Evolutionary conservation across 1,284 basidiomycete genomes (phyloP), one percentile per base, ranked within the genome.

Genomic region (Papiliotrema terrestris): DNA sequence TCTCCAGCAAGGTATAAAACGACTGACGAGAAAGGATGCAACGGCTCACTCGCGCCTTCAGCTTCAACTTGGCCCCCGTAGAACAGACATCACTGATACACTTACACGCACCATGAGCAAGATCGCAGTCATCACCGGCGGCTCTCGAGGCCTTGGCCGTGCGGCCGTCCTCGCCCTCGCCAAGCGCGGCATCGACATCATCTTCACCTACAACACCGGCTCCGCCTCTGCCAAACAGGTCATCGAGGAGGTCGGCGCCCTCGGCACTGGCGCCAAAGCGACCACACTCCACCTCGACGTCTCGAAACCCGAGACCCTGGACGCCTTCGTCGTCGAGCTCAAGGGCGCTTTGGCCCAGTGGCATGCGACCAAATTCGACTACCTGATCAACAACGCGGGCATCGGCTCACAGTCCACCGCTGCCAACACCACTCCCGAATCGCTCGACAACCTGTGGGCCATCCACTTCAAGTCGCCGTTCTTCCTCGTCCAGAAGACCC

Each of bases 161-260:
- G 44, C 17, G n/a, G 44, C 45, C 39, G 53, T 54, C 46, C 47
- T 49, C n/a, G 46, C 53, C 20, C 41, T 54, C 17, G 53, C 53
- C 32, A 29, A 49, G 29, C 36, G 42, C 11, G 53, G 53, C 6
- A 35, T 54, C 17, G 36, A 26, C 26, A 20, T 35, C 47, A 45
- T 54, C 36, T 54, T 54, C 53, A 54, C 53, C 8, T 54, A 54
- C 39, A 20, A 43, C 38, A n/a, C 46, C 39, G 17, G 44, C 19
- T 14, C 45, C 14, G 37, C 20, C 15, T 46, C 22, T 3, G 46
- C 53, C 32, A 15, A 49, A 8, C 26, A 19, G 15, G 46, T 49
- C 39, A 32, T 54, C 39, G 29, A 17, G 32, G 37, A 49, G 19
- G 53, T 49, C 5, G 6, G 35, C 25, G 20, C 53, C 4, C 36